Evolutionary conservation across 2,329 filamentous ascomycete species (phyloP), one percentile per base, ranked within the genome.

Genomic region (Meredithiella fracta): DNA sequence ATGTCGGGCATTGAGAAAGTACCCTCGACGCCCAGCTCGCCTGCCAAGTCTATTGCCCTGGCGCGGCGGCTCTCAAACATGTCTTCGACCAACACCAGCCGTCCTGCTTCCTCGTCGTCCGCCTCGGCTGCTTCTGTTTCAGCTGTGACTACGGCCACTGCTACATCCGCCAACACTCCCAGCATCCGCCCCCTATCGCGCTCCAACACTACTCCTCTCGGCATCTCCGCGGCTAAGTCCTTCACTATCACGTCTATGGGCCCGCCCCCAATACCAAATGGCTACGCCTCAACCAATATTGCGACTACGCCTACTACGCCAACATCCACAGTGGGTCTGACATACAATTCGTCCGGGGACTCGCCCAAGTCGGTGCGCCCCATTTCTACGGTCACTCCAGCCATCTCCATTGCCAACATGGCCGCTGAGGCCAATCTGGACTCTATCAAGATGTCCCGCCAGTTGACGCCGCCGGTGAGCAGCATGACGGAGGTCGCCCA

Each of bases 101-200:
- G 57, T 8, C 57, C 57, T 22, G 40, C 49, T n/a, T 58, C 57
- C 4, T 58, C 57, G 15, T 58, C 57, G 20, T 58, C 57, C 6
- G 26, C 29, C n/a, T 52, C 50, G 22, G 50, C 29, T 38, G 50
- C 50, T 38, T 52, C 50, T 23, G 31, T 52, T 15, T 38, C 50
- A 7, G 50, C 50, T 5, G 31, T 17, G 11, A 52, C 50, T 29
- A 50, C 53, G 7, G 52, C 51, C 15, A 49, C 37, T 22, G 25
- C 50, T 17, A 55, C 53, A 2, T 44, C 51, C 9, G 38, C 37
- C 22, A 42, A 40, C 34, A 14, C 56, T 2, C 52, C 26, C 6
- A 51, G 44, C 22, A 34, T 42, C n/a, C 56, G 56, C 9, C 52
- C 56, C 22, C 22, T 58, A 23, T 54, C 56, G 26, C 56, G 56